Evolutionary conservation across 2,329 filamentous ascomycete species (phyloP).

Genomic region (Fusarium napiforme): DNA sequence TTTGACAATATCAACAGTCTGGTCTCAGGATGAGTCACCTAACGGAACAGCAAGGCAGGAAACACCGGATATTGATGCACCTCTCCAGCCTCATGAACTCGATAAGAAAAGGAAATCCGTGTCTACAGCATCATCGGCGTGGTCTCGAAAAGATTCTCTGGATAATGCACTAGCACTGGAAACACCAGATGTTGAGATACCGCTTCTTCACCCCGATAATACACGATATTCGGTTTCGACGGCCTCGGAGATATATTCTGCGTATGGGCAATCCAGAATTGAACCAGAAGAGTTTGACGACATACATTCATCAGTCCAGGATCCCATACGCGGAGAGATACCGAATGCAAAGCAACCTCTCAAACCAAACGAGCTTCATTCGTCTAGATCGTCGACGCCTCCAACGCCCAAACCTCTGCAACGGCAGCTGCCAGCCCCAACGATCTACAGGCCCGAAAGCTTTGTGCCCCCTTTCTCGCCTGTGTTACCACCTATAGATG

Average conservation of each 20-base stretch:
- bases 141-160: not conserved
- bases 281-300: constrained; percentile 24
- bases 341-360: constrained; percentile 12
- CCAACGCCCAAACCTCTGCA: constrained; percentile 16
- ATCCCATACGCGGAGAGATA: constrained; percentile 15
- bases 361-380: constrained; percentile 7
- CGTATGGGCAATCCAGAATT: not conserved
- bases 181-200: constrained; percentile 16
- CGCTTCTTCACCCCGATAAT: constrained; percentile 15
- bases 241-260: constrained; percentile 21
- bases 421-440: constrained; percentile 7
- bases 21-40: constrained; percentile 14
- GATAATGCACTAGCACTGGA: not conserved
- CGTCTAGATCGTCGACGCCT: constrained; percentile 15
- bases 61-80: constrained; percentile 20
- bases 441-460: constrained; percentile 11
- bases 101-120: constrained; percentile 9
- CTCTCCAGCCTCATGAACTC: constrained; percentile 22
- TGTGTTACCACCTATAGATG: not conserved
- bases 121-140: constrained; percentile 19
- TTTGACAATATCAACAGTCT: constrained; percentile 27
- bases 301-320: constrained; percentile 3
- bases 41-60: not conserved
- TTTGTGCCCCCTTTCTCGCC: constrained; percentile 21
- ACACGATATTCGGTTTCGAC: constrained; percentile 29